A percentile compares a stretch with the other conserved stretches of the same genome.
Conservation (phyloP, 129 eudicot genomes). For the Deinandra increscens region DNA sequence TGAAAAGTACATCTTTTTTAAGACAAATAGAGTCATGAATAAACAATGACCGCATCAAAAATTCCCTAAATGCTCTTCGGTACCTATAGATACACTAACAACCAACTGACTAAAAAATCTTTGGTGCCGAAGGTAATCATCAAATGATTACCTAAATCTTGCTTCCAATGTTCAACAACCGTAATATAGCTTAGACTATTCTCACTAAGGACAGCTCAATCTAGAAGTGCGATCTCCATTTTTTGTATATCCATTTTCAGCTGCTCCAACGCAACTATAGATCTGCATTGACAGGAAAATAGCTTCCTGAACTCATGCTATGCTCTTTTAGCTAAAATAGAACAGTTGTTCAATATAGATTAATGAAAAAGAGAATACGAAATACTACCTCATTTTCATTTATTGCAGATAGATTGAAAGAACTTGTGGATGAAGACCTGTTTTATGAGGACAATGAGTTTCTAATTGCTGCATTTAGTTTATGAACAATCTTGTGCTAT, state of each 20-base stretch:
- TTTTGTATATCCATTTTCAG: too few relatives aligned
- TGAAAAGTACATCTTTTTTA: not conserved
- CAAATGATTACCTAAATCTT: conserved; percentile 16
- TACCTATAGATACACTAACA: too few relatives aligned
- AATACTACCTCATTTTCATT: conserved; percentile 83
- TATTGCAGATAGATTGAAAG: conserved; percentile 56
- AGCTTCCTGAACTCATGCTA: too few relatives aligned
- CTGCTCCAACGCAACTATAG: too few relatives aligned
- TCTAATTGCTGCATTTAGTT: conserved; percentile 56
- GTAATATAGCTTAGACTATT: conserved; percentile 6
- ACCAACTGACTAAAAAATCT: too few relatives aligned
- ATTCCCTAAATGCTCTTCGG: not conserved
- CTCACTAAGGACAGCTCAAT: conserved; percentile 6
- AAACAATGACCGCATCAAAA: too few relatives aligned
- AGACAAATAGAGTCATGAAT: not conserved
- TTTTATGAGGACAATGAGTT: conserved; percentile 64
- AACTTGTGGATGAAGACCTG: conserved; percentile 83
- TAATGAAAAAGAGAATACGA: not conserved
- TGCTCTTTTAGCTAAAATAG: too few relatives aligned
- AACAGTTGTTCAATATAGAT: conserved; percentile 1
- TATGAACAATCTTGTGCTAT: conserved; percentile 62
- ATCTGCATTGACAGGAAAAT: too few relatives aligned
- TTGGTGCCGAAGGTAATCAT: too few relatives aligned
- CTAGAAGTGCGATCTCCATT: too few relatives aligned
- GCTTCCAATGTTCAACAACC: conserved; percentile 7